Evolutionary conservation across 2,329 filamentous ascomycete genomes (phyloP).

Genomic region (Neonectria sp.): DNA sequence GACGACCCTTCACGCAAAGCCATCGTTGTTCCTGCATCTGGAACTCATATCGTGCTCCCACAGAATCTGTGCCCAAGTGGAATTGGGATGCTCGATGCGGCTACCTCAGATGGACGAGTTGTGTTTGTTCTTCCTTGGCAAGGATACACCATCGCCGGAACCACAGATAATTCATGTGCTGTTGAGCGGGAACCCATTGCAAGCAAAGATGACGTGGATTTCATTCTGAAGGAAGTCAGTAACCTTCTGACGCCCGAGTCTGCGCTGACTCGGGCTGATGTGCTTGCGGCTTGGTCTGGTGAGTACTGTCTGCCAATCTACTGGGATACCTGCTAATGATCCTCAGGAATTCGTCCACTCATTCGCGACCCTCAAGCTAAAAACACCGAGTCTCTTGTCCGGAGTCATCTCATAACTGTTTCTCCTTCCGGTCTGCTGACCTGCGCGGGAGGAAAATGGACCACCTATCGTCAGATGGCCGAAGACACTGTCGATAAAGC

Average conservation of each 20-base stretch:
- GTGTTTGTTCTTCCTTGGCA: constrained; percentile 93
- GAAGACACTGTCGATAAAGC: constrained; percentile 89
- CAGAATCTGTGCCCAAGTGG: constrained; percentile 84
- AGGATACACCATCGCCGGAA: constrained; percentile 88
- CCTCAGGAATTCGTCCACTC: constrained; percentile 77
- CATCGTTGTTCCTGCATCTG: constrained; percentile 85
- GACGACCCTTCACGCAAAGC: constrained; percentile 79
- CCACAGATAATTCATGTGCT: constrained; percentile 81
- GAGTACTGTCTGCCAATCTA: constrained; percentile 47
- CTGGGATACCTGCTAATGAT: too few species aligned
- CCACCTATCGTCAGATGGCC: constrained; percentile 90
- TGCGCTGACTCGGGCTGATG: constrained; percentile 80
- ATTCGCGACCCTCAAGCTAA: constrained; percentile 86
- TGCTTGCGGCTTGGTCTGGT: constrained; percentile 86
- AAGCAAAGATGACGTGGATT: constrained; percentile 83
- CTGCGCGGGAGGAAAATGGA: constrained; percentile 90
- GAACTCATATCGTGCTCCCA: constrained; percentile 87
- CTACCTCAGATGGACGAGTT: constrained; percentile 86
- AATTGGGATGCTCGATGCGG: constrained; percentile 86
- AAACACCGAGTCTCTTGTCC: constrained; percentile 87
- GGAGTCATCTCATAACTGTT: constrained; percentile 84
- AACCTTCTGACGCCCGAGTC: constrained; percentile 84
- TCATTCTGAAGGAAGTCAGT: constrained; percentile 84
- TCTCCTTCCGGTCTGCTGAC: constrained; percentile 83
- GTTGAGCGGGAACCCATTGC: constrained; percentile 80